Percentiles rank a stretch among this genome's conserved stretches.
phyloP scores from a whole-genome alignment of 1,284 basidiomycete species.

The Fomes fomentarius region DNA sequence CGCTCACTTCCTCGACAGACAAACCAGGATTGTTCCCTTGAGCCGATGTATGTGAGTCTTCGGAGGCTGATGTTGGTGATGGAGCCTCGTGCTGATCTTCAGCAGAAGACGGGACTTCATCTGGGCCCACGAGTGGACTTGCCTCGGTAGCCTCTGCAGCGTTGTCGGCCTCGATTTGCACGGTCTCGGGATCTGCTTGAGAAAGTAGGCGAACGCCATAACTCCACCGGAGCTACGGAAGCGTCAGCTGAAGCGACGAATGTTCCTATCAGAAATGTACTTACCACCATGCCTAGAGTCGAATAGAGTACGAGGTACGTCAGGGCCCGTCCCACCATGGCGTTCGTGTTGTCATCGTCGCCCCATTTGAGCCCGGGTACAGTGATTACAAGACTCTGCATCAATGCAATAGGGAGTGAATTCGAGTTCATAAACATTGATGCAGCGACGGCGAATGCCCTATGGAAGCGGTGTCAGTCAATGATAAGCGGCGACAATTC shows the following conservation, averaged over 20 bases:
- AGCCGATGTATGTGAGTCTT: conserved; percentile 17
- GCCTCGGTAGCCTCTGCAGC: conserved; percentile 21
- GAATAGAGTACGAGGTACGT: conserved; percentile 94
- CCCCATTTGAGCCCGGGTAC: conserved; percentile 88
- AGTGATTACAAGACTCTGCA: conserved; percentile 87
- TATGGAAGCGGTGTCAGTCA: conserved; percentile 31
- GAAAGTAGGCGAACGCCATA: conserved; percentile 83
- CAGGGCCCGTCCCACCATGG: conserved; percentile 91
- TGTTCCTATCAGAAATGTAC: conserved; percentile 31
- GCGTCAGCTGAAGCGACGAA: not conserved
- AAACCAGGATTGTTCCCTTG: conserved; percentile 19
- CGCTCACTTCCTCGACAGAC: conserved; percentile 19
- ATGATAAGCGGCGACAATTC: not conserved
- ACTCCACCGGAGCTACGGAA: conserved; percentile 80
- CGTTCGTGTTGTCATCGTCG: conserved; percentile 76
- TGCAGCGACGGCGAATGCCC: conserved; percentile 84
- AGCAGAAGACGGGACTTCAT: conserved; percentile 27
- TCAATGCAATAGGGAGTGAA: conserved; percentile 89
- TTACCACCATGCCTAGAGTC: conserved; percentile 90
- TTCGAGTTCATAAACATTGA: conserved; percentile 93
- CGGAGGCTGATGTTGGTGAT: conserved; percentile 24
- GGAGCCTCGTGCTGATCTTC: conserved; percentile 27
- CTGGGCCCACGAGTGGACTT: conserved; percentile 31
- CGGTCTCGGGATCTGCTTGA: conserved; percentile 59
- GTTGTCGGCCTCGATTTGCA: conserved; percentile 9